These are phyloP conservation scores for Saccharomyces pastorianus DNA, from an alignment of 1,139 yeast genomes.

Conservation along the genomic window DNA sequence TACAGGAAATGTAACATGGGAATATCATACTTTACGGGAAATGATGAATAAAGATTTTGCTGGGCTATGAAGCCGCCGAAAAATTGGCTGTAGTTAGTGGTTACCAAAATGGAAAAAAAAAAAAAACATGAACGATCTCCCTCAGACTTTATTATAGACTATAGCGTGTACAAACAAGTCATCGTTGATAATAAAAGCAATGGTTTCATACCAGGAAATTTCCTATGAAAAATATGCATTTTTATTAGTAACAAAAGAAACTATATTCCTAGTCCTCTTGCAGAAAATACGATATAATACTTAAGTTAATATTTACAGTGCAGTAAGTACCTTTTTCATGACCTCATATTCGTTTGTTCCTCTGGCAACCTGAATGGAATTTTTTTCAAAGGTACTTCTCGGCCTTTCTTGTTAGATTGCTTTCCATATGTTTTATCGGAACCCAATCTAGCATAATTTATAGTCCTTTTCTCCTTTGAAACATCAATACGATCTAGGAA, in stretches of 20 bases:
- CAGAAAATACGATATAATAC: not conserved
- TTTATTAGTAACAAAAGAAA: not conserved
- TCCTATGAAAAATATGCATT: not conserved
- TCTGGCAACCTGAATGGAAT: not conserved
- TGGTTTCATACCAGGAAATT: not conserved
- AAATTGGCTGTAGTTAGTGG: not conserved
- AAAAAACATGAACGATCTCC: not conserved
- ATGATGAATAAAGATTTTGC: not conserved
- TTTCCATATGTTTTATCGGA: conserved; percentile 43
- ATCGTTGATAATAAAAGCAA: not conserved
- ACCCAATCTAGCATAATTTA: conserved; percentile 38
- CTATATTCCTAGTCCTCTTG: not conserved
- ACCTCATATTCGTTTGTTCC: not conserved
- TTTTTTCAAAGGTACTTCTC: conserved; percentile 36
- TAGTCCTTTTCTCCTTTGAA: conserved; percentile 34
- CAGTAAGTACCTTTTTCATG: not conserved
- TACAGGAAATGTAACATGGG: conserved; percentile 31
- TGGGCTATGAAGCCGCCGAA: not conserved
- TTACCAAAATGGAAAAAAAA: not conserved
- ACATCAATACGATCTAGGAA: conserved; percentile 64
- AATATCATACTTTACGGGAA: conserved; percentile 21
- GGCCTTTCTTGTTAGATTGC: conserved; percentile 37
- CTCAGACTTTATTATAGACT: not conserved
- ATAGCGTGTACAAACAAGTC: not conserved
- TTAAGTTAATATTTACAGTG: not conserved